These are phyloP conservation scores for Hypoxylon sp. DNA, from an alignment of 2,329 filamentous ascomycete species.

Conservation along the genomic window DNA sequence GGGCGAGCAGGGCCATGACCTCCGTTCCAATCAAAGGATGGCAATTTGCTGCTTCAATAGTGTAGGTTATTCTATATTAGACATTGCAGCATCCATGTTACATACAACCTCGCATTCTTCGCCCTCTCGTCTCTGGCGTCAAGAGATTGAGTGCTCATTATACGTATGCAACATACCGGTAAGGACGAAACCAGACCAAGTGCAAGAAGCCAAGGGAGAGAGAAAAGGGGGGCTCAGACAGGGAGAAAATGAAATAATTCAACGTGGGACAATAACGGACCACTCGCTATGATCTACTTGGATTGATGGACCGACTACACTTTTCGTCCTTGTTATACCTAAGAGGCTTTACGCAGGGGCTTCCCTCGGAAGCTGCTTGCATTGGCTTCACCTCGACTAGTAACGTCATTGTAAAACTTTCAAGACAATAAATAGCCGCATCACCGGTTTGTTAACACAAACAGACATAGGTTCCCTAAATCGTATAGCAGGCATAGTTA, in stretches of 20 bases:
- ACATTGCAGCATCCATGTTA: slow-evolving; percentile 2
- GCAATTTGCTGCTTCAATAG: not conserved
- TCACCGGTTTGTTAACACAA: not conserved
- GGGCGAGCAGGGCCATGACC: not conserved
- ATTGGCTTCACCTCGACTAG: not conserved
- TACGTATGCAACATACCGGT: too few relatives aligned
- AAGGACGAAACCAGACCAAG: not conserved
- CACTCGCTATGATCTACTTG: too few relatives aligned
- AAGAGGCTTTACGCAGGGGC: not conserved
- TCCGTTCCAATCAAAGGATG: slow-evolving; percentile 5
- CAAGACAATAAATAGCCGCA: not conserved
- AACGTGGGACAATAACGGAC: too few relatives aligned
- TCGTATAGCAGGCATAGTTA: too few relatives aligned
- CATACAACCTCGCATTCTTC: slow-evolving; percentile 7
- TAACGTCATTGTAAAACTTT: not conserved
- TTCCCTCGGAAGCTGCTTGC: not conserved
- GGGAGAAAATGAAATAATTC: not conserved
- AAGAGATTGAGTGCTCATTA: not conserved
- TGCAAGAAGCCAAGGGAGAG: not conserved
- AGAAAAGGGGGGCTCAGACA: not conserved
- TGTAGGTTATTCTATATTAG: not conserved
- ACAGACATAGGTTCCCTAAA: not conserved
- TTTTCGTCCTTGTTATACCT: not conserved
- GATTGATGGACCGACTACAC: not conserved
- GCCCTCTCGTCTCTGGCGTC: not conserved